A percentile compares a stretch with the other conserved stretches of the same genome.
phyloP scores from a whole-genome alignment of 176 grass and related monocot species.

The Guadua angustifolia region DNA sequence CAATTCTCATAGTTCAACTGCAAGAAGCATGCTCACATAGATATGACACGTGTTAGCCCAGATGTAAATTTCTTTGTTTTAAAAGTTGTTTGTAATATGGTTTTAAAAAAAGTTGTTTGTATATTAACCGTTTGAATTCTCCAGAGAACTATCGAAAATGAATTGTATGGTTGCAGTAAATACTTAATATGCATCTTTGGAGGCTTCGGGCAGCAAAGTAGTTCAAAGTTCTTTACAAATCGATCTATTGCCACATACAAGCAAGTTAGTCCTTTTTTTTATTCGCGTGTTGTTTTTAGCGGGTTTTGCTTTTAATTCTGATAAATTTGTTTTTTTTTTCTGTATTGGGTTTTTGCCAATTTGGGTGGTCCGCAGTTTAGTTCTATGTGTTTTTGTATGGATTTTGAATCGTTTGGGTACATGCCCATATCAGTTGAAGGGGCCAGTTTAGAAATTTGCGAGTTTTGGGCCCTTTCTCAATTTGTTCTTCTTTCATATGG shows the following conservation, averaged over 20 bases:
- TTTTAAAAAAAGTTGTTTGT: background rate
- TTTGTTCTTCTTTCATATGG: background rate
- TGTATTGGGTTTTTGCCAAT: background rate
- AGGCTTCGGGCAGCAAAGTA: background rate
- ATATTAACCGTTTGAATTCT: background rate
- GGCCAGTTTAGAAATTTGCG: background rate
- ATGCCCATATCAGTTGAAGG: constrained; percentile 31
- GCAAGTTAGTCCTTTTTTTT: background rate
- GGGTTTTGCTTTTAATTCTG: constrained; percentile 28
- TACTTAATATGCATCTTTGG: background rate
- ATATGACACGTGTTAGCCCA: background rate
- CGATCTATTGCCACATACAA: constrained; percentile 33
- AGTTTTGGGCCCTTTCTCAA: background rate
- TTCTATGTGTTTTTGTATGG: background rate
- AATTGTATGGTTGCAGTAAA: background rate
- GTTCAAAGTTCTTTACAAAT: background rate
- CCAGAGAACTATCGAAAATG: background rate
- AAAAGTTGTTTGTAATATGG: background rate
- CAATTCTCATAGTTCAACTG: background rate
- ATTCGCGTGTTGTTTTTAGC: background rate
- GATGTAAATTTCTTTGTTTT: background rate
- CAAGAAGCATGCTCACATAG: background rate
- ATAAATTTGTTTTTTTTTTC: too few relatives aligned
- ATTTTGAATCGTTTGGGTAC: background rate
- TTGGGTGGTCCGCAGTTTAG: background rate